Base-by-base conservation (phyloP, 352 stramenopile species). In the Globisporangium canariense region DNA sequence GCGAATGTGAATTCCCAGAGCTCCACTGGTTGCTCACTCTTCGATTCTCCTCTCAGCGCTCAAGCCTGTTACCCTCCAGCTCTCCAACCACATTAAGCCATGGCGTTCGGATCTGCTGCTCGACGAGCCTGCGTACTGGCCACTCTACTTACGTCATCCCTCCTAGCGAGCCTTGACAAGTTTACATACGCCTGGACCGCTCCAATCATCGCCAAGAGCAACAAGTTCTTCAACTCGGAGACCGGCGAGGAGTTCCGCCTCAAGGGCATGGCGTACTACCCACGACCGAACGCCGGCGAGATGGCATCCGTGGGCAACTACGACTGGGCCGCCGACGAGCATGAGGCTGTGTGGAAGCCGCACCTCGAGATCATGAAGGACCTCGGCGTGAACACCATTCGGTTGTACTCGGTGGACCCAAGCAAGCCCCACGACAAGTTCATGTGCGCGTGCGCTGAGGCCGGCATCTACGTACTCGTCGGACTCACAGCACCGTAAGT, bases 391-490 rank as follows among this genome's bases (percentile, higher is more conserved):
- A 91, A 91, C 62, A 81, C 79, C 8, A 71, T 91, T 36, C 83
- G 83, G 0, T 64, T 91, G 9, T 91, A 90, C 66, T 82, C 77
- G 3, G 67, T 91, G 5, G 77, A 91, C 64, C 80, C 83, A 16
- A 73, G 69, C 63, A 75, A 74, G 57, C 64, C 71, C 8, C 83
- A 91, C 64, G 83, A 90, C 77, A 85, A 90, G 56, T 91, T 91
- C 70, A 91, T 91, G 83, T 91, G 83, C 50, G 81, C 78, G 34
- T 82, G 67, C 30, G 76, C 78, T 2, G 60, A 90, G n/a, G 71
- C 74, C 1, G 82, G 81, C 5, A 93, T 93, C 64, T 93, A 93
- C 70, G 76, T 89, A 25, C 74, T 87, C 14, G 60, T 93, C 2
- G 84, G 81, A 41, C 78, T 93, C 65, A 66, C 73, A 0, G 84